Percentiles rank a stretch among this genome's conserved stretches.
Conservation (phyloP, 495 filamentous ascomycete species). For the Neurospora terricola region DNA sequence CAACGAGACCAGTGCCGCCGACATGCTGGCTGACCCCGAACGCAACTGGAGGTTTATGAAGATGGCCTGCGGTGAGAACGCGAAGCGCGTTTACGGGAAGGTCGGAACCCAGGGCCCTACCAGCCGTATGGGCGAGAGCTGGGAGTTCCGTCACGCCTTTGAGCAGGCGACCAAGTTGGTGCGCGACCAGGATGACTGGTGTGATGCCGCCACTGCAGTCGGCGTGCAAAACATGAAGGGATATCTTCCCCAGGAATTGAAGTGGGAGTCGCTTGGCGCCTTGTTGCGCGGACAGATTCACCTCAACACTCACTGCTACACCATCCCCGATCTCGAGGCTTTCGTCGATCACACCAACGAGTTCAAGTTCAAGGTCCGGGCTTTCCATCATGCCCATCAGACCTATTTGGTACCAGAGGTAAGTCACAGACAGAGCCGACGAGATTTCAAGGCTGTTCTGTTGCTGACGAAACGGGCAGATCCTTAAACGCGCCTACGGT, state of each 20-base stretch:
- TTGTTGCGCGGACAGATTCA: conserved; percentile 50
- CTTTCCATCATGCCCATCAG: conserved; percentile 57
- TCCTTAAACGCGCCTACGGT: conserved; percentile 41
- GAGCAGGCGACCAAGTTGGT: conserved; percentile 43
- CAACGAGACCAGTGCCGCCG: conserved; percentile 40
- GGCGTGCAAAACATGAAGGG: conserved; percentile 27
- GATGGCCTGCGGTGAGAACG: conserved; percentile 64
- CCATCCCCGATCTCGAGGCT: conserved; percentile 52
- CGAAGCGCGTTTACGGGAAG: conserved; percentile 43
- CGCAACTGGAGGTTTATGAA: conserved; percentile 52
- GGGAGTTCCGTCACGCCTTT: conserved; percentile 53
- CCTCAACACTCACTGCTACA: conserved; percentile 59
- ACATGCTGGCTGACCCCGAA: conserved; percentile 40
- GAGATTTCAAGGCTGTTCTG: too few species aligned
- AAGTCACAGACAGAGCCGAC: neutral
- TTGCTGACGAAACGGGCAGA: conserved; percentile 10
- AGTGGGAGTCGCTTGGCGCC: conserved; percentile 48
- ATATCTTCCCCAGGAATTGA: conserved; percentile 43
- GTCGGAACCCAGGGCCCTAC: conserved; percentile 29
- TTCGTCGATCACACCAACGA: conserved; percentile 54
- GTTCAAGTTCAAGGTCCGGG: conserved; percentile 50
- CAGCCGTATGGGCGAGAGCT: conserved; percentile 49
- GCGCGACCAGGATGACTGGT: conserved; percentile 51
- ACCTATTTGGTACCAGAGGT: conserved; percentile 51
- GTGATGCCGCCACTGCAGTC: conserved; percentile 35